Conservation (phyloP, 2,329 filamentous ascomycete species). For the Alternaria postmessia region DNA sequence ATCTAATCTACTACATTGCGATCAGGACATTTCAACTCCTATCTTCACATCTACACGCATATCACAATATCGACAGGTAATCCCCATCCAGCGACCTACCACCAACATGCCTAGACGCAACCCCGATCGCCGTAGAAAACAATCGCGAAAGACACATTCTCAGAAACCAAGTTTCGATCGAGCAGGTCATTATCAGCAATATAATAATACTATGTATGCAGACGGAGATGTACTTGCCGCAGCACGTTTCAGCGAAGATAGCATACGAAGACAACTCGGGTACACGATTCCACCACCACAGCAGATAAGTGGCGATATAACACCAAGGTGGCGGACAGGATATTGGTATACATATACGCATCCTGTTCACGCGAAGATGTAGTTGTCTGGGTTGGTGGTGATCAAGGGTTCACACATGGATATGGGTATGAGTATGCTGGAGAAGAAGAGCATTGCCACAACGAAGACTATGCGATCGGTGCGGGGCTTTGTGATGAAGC, state of each 20-base stretch:
- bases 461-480: neutral
- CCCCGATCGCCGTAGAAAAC: neutral
- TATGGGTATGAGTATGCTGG: neutral
- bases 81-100: too few relatives aligned
- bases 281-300: neutral
- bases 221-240: neutral
- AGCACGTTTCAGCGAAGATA: constrained; percentile 14
- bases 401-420: neutral
- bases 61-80: neutral
- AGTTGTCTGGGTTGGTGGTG: neutral
- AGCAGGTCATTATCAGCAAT: neutral
- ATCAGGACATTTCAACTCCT: neutral
- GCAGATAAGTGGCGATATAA: neutral
- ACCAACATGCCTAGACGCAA: neutral
- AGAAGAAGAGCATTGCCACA: neutral
- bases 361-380: neutral
- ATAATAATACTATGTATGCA: neutral
- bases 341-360: neutral
- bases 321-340: neutral
- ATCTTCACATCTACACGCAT: neutral
- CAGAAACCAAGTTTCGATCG: neutral
- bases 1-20: too few relatives aligned
- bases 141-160: neutral
- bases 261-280: constrained; percentile 12
- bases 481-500: neutral